Base-by-base conservation (phyloP, 2,329 filamentous ascomycete species). In the Epichloe coenophiala region DNA sequence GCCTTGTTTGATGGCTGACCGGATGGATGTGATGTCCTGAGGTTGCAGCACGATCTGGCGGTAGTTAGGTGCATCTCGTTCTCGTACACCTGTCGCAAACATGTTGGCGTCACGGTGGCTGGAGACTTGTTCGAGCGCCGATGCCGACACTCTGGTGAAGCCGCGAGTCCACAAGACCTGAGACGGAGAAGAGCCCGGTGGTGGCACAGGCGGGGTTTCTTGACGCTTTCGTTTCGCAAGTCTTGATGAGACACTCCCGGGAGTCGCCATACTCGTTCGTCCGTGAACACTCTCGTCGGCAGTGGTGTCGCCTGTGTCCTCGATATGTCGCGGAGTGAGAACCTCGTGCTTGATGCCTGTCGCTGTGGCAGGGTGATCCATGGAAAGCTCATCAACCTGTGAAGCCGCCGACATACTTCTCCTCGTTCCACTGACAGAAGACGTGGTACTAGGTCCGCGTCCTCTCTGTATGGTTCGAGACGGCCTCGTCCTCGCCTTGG, bases 21-120 rank as follows among this genome's bases (percentile, higher is more conserved):
- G 83, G 58, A 91, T 88, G 2, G 80, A 82, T 56, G 87, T 89
- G 45, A 91, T 76, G 61, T 90, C 84, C 60, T 88, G 84, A 0
- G 86, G 83, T 46, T 83, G 80, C 50, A 86, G 74, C 40, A 91
- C 83, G 48, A 89, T 77, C 55, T 81, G 79, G 54, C 77, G 80
- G 61, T 91, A 91, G 5, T 84, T 84, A 0, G 86, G 86, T 0
- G 86, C 86, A 58, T 88, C 83, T 38, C 78, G 78, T 56, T 88
- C 84, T 11, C 84, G 83, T 46, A 91, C 76, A 2, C 84, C 82
- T 50, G 83, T 82, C 31, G 84, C 82, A 61, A 91, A 91, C 66
- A 88, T 87, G 57, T 86, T 88, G 44, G 85, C 86, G 57, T 86
- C 80, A 36, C 85, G 83, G 63, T 90, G 86, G 49, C 81, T 84